These are phyloP conservation scores for Sporothrix sp. DNA, from an alignment of 2,329 filamentous ascomycete genomes.

Conservation along the genomic window DNA sequence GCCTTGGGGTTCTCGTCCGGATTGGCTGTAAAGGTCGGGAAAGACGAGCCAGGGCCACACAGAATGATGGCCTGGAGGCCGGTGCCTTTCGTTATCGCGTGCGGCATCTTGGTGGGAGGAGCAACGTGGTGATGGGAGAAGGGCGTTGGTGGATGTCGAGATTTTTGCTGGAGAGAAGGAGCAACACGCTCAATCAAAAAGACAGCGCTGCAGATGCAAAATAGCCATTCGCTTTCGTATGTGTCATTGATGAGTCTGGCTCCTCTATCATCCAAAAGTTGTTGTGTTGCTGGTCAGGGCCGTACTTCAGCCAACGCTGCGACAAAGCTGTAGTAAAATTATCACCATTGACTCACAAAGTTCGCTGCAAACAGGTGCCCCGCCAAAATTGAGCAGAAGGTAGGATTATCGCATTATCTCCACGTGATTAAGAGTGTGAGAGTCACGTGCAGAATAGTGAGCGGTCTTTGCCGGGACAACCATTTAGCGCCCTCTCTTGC, in stretches of 20 bases:
- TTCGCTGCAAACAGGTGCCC: conserved; percentile 8
- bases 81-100: conserved; percentile 58
- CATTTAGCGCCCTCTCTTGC: conserved; percentile 11
- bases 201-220: no score
- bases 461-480: conserved; percentile 15
- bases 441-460: conserved; percentile 7
- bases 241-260: no score
- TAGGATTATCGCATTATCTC: not conserved
- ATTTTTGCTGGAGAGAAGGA: no score
- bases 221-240: not conserved
- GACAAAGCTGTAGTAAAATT: no score
- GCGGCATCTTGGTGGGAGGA: conserved; percentile 51
- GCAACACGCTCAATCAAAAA: no score
- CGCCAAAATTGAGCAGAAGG: not conserved
- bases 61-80: conserved; percentile 77
- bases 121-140: no score
- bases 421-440: not conserved
- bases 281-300: no score
- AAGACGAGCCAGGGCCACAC: conserved; percentile 71
- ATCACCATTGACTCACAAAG: conserved; percentile 11
- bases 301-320: no score
- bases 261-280: no score
- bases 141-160: not conserved
- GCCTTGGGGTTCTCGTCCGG: conserved; percentile 75
- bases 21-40: conserved; percentile 73